phyloP scores from a whole-genome alignment of 2,329 filamentous ascomycete species.

The Cytospora schulzeri region DNA sequence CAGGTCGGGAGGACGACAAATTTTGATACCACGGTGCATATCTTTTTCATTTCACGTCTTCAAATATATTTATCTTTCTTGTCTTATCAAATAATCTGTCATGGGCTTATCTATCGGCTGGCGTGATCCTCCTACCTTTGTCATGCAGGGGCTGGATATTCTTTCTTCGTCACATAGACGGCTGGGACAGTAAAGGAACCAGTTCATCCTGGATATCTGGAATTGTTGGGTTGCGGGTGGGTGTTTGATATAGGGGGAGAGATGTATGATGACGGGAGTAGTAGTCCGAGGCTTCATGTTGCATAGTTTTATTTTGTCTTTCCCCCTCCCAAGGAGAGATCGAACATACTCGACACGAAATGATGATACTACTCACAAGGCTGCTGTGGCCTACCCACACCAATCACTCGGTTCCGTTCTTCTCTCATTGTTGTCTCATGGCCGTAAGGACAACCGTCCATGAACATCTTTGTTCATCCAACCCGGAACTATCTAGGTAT shows the following conservation, averaged over 20 bases:
- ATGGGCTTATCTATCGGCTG: constrained; percentile 7
- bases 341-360: constrained; percentile 21
- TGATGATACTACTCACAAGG: constrained; percentile 17
- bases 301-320: constrained; percentile 18
- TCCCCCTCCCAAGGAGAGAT: background rate
- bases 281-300: constrained; percentile 21
- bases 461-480: too few relatives aligned
- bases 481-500: background rate
- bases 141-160: background rate
- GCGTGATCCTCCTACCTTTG: constrained; percentile 15
- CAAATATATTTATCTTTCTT: constrained; percentile 7
- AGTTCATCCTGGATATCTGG: background rate
- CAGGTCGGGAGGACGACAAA: constrained; percentile 9
- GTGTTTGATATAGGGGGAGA: background rate
- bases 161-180: constrained; percentile 14
- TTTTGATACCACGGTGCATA: constrained; percentile 28
- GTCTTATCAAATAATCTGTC: constrained; percentile 8
- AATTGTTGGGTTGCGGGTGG: background rate
- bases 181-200: constrained; percentile 10
- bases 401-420: background rate
- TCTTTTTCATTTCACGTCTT: constrained; percentile 12
- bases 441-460: too few relatives aligned
- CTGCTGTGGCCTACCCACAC: background rate
- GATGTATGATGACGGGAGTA: constrained; percentile 1
- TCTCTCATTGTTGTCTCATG: background rate